Percentiles rank a stretch among this genome's conserved stretches.
Evolutionary conservation across 2,329 filamentous ascomycete species (phyloP).

Genomic region (Aspergillus calidoustus): DNA sequence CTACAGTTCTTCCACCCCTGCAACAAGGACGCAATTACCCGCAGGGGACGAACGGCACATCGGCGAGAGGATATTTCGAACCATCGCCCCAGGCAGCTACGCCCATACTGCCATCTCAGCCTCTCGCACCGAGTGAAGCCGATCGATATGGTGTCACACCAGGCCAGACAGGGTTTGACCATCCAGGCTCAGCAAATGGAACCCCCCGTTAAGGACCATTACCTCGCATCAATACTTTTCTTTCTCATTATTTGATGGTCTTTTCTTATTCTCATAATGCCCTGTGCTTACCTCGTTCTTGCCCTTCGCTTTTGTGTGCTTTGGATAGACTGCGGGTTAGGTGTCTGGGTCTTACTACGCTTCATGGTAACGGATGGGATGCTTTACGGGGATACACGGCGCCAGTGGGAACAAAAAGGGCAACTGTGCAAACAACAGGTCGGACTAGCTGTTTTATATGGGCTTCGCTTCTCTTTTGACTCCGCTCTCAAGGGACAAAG

Average conservation of each 20-base stretch:
- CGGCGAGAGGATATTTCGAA: conserved; percentile 39
- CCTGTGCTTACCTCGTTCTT: conserved; percentile 9
- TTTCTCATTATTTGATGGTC: conserved; percentile 18
- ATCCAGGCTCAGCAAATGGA: conserved; percentile 37
- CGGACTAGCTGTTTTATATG: conserved; percentile 26
- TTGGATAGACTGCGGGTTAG: conserved; percentile 39
- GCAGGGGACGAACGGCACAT: conserved; percentile 35
- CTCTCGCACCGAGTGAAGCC: conserved; percentile 34
- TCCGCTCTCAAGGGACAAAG: conserved; percentile 17
- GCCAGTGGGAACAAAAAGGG: conserved; percentile 33
- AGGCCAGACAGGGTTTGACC: conserved; percentile 34
- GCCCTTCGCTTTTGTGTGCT: conserved; percentile 23
- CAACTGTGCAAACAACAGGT: conserved; percentile 31
- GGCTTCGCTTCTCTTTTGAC: conserved; percentile 24
- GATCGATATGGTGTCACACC: conserved; percentile 38
- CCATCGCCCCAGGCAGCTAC: conserved; percentile 37
- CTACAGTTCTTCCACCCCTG: conserved; percentile 42
- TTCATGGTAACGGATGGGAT: conserved; percentile 29
- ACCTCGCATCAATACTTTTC: conserved; percentile 15
- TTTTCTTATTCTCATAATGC: conserved; percentile 19
- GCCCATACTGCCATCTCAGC: conserved; percentile 42
- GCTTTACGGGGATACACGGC: conserved; percentile 33
- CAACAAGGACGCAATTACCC: conserved; percentile 38
- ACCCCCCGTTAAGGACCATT: conserved; percentile 35
- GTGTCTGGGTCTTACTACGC: conserved; percentile 37